Base-by-base conservation (phyloP, 106 monocot species). In the Ottelia alismoides region DNA sequence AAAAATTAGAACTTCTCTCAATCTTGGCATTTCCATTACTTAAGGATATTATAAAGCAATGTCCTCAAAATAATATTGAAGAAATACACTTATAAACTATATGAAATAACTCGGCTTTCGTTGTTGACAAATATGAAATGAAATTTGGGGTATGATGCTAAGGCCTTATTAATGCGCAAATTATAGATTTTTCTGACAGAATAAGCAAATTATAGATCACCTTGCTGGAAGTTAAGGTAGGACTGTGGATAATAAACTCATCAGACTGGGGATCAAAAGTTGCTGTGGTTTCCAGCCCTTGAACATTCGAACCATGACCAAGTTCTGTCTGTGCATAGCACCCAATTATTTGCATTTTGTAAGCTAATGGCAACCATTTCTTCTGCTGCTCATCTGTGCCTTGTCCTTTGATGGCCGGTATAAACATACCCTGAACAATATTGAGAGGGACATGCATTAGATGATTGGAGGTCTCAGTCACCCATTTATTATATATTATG, bases 281-380 rank as follows among this genome's bases (percentile, higher is more conserved):
- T 27, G 94, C 88, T 66, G 84, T 96, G 56, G 94, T 96, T 74
- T 96, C 94, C 60, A 96, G 94, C 40, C 94, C 94, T 69, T 96
- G 94, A 52, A 96, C 84, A 70, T 96, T 96, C 1, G 94, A 96
- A 52, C 94, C 94, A 72, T 96, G 94, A 30, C 94, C 94, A 71
- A 96, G 84, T 68, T 96, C 94, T 67, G 94, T 96, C 50, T 96
- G 94, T 44, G 94, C 88, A 78, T 96, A 96, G 57, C 94, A 96
- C 6, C 94, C 94, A 61, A 96, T 88, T 53, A 96, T 96, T 57
- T 96, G 71, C 81, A 96, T 76, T 53, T 61, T 96, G 56, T 76
- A 71, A 3, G 88, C 94, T 71, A 82, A 63, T 18, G 94, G 58
- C 47, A 96, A 64, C 94, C 94, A 96, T 49, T 85, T 96, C 74